These are phyloP conservation scores for Ophiostoma populinum DNA, from an alignment of 2,329 filamentous ascomycete species.

Conservation along the genomic window DNA sequence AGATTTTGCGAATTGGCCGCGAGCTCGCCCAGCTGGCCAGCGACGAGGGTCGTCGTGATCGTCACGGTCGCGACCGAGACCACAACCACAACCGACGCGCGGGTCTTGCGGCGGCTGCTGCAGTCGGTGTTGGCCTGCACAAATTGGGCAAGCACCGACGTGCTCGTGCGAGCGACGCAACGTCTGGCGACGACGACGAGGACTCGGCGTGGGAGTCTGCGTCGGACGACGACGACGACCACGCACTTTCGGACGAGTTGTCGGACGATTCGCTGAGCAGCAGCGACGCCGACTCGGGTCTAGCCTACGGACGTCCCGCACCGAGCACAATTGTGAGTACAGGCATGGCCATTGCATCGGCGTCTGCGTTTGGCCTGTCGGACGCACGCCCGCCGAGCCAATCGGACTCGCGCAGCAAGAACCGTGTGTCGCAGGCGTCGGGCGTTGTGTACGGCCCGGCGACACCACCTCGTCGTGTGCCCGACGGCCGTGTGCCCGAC, in stretches of 20 bases:
- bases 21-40: slow-evolving; percentile 35
- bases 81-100: not conserved
- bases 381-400: slow-evolving; percentile 9
- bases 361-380: too few species aligned
- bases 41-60: slow-evolving; percentile 32
- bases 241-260: not conserved
- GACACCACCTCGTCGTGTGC: too few species aligned
- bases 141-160: slow-evolving; percentile 20
- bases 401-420: slow-evolving; percentile 8
- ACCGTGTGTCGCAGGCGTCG: not conserved
- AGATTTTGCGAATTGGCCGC: slow-evolving; percentile 37
- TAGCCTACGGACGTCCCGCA: slow-evolving; percentile 27
- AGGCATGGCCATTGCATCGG: too few species aligned
- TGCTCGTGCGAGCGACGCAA: slow-evolving; percentile 6
- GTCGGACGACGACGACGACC: slow-evolving; percentile 26
- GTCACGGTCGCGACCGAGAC: slow-evolving; percentile 20
- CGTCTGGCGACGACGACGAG: slow-evolving; percentile 7
- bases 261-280: slow-evolving; percentile 21
- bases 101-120: slow-evolving; percentile 13
- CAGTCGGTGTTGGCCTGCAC: slow-evolving; percentile 23
- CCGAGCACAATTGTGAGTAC: too few species aligned
- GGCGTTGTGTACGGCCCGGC: not conserved
- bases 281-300: slow-evolving; percentile 21
- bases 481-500: not conserved
- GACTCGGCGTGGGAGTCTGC: slow-evolving; percentile 37